A percentile compares a stretch with the other conserved stretches of the same genome.
Conservation (phyloP, 106 monocot species). For the Allium fistulosum region DNA sequence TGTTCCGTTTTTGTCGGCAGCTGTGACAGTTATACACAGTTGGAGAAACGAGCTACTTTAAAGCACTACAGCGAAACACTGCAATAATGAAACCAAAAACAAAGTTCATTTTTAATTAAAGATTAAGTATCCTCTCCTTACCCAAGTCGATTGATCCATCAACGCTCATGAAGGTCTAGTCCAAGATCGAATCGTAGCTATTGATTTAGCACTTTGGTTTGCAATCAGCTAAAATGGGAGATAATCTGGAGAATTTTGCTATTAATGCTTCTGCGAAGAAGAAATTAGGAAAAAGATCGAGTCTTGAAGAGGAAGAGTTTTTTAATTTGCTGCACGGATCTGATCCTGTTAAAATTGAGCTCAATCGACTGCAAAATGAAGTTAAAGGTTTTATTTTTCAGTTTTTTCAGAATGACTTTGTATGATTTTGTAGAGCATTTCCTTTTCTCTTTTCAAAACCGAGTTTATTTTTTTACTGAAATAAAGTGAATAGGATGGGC, state of each 20-base stretch:
- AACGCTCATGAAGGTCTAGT: too few relatives aligned
- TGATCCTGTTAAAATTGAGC: slow-evolving; percentile 79
- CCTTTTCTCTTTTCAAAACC: too few relatives aligned
- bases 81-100: too few relatives aligned
- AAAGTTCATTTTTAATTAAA: background rate
- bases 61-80: background rate
- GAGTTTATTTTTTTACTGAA: too few relatives aligned
- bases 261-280: slow-evolving; percentile 15
- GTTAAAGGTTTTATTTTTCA: slow-evolving; percentile 19
- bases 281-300: slow-evolving; percentile 24
- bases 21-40: slow-evolving; percentile 18
- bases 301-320: slow-evolving; percentile 54
- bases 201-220: too few relatives aligned
- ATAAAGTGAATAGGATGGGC: too few relatives aligned
- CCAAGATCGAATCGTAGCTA: too few relatives aligned
- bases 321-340: slow-evolving; percentile 52
- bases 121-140: background rate
- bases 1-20: slow-evolving; percentile 9
- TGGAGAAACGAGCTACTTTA: background rate
- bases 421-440: too few relatives aligned
- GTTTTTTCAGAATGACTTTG: too few relatives aligned
- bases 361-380: slow-evolving; percentile 67
- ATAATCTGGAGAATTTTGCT: background rate
- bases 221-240: slow-evolving; percentile 2
- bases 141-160: too few relatives aligned